Evolutionary conservation across 2,329 filamentous ascomycete genomes (phyloP).

Genomic region (Juglanconis sp.): DNA sequence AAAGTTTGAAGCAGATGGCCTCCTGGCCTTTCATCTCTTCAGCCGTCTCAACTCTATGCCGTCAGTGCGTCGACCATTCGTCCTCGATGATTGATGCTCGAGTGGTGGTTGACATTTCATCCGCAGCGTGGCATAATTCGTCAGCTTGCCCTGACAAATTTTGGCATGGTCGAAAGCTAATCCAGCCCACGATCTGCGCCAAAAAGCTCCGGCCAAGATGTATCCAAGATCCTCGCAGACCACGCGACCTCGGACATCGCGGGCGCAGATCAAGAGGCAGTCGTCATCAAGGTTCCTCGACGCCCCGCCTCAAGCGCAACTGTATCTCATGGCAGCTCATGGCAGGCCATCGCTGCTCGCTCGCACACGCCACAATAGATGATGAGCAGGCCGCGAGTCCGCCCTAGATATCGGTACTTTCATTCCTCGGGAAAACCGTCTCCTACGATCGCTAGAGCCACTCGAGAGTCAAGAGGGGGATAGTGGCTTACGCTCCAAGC

Average conservation of each 20-base stretch:
- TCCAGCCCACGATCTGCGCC: not conserved
- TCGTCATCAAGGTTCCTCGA: not conserved
- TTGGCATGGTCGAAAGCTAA: not conserved
- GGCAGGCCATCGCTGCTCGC: not conserved
- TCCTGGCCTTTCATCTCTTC: not conserved
- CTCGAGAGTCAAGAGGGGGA: not conserved
- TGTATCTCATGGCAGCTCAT: not conserved
- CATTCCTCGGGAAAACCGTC: conserved; percentile 4
- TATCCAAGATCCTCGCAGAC: not conserved
- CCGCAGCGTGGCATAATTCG: not conserved
- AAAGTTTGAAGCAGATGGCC: not conserved
- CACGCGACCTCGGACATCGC: not conserved
- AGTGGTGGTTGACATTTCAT: not conserved
- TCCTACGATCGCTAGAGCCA: conserved; percentile 3
- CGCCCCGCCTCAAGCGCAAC: not conserved
- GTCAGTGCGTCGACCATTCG: not conserved
- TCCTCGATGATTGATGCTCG: not conserved
- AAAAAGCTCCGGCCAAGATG: not conserved
- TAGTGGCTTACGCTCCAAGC: conserved; percentile 9
- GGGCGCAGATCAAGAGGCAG: not conserved
- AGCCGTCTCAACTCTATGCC: not conserved
- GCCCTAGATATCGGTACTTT: not conserved
- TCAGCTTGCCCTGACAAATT: not conserved
- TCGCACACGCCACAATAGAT: not conserved
- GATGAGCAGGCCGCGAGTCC: not conserved